phyloP scores from a whole-genome alignment of 129 eudicot genomes.

The Tagetes erecta region DNA sequence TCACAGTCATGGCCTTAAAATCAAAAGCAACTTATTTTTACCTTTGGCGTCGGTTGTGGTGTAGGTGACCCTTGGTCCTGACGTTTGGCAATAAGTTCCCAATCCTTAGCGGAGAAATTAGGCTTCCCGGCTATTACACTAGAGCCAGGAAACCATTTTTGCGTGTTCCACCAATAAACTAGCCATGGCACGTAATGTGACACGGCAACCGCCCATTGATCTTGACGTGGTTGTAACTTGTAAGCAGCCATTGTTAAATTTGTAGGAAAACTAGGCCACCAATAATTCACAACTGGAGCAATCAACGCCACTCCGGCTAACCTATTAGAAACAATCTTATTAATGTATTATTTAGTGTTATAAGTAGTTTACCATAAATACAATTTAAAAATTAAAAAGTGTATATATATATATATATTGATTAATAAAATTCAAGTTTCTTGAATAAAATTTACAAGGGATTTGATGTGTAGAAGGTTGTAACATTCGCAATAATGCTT shows the following conservation, averaged over 20 bases:
- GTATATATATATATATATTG: too few relatives aligned
- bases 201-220: constrained; percentile 72
- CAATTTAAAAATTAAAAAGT: too few relatives aligned
- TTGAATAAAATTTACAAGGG: too few relatives aligned
- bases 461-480: too few relatives aligned
- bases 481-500: too few relatives aligned
- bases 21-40: neutral
- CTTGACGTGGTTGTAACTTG: constrained; percentile 45
- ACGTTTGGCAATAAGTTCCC: constrained; percentile 40
- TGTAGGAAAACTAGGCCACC: constrained; percentile 75
- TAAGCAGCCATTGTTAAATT: constrained; percentile 56
- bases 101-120: constrained; percentile 49
- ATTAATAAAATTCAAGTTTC: too few relatives aligned
- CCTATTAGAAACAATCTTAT: constrained; percentile 23
- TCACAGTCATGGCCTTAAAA: too few relatives aligned
- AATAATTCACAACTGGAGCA: constrained; percentile 81
- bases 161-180: constrained; percentile 88
- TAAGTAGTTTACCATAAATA: neutral
- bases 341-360: neutral
- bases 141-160: constrained; percentile 60
- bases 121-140: constrained; percentile 59
- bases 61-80: neutral
- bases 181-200: constrained; percentile 71
- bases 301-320: constrained; percentile 67
- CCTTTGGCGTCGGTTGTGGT: neutral